Base-by-base conservation (phyloP, 495 filamentous ascomycete species). In the Hypoxylon perforatum region DNA sequence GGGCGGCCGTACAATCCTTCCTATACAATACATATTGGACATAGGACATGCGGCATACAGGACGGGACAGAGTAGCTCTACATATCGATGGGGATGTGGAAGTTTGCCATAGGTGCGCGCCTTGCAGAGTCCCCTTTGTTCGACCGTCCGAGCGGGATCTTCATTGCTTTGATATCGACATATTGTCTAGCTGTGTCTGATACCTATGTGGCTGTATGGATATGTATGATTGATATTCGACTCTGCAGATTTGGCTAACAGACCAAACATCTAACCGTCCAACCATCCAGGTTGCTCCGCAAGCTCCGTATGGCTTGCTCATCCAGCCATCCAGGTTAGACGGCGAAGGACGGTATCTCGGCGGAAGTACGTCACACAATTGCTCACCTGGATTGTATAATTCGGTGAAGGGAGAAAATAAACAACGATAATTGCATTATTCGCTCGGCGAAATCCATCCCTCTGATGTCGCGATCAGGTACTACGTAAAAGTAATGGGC, bases 381-480 rank as follows among this genome's bases (percentile, higher is more conserved):
- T 47, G 47, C 30, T 55, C 39, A 64, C 44, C 36, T 64, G 15
- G 30, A 64, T 69, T 63, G 44, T 59, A 41, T 36, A 38, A 63
- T 69, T 54, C 54, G 65, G 59, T 63, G 47, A 69, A 25, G 25
- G 49, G 55, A 60, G 60, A 49, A 33, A 33, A 56, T 30, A 10
- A 41, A 22, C 15, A 52, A 53, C 23, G 52, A 42, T 42, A 57
- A 57, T 48, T 57, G 33, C 38, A 46, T 50, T 61, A 39, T 38
- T 23, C 10, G 7, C 19, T 67, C 64, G 57, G 64, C 64, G 57
- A 61, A 67, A 67, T 61, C 38, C 36, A 56, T 61, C 57, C 52
- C 45, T 53, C 52, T 61, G 19, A 67, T 67, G 64, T 61, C 64
- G 57, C 64, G 64, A 67, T 67, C 57, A 51, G 28, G 39, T 52